Conservation (phyloP, 768 basidiomycete species). For the Hygrophorus pudorinus region DNA sequence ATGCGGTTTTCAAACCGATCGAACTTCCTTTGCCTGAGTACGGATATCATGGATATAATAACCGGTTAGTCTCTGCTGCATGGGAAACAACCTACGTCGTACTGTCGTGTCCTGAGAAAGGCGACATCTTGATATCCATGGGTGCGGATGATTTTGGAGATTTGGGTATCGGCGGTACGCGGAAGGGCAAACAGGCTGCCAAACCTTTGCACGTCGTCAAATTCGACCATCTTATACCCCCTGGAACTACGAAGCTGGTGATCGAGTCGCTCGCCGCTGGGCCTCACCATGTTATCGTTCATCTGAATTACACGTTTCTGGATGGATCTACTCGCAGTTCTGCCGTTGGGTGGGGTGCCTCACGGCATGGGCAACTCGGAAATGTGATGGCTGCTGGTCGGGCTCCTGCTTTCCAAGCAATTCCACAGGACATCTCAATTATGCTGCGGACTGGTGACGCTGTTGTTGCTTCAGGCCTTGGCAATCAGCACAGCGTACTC, state of each 20-base stretch:
- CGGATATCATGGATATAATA: slow-evolving; percentile 28
- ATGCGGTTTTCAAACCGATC: slow-evolving; percentile 38
- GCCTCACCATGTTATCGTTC: slow-evolving; percentile 60
- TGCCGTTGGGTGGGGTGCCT: slow-evolving; percentile 74
- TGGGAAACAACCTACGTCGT: slow-evolving; percentile 85
- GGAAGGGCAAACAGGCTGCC: slow-evolving; percentile 9
- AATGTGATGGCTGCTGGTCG: slow-evolving; percentile 13
- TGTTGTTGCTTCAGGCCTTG: slow-evolving; percentile 26
- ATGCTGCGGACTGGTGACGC: slow-evolving; percentile 17
- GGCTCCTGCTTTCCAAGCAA: slow-evolving; percentile 19
- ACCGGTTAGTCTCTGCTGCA: slow-evolving; percentile 46
- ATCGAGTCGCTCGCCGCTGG: slow-evolving; percentile 49
- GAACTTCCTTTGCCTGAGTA: slow-evolving; percentile 23
- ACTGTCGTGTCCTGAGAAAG: slow-evolving; percentile 29
- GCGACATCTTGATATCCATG: slow-evolving; percentile 62
- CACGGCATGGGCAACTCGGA: slow-evolving; percentile 81
- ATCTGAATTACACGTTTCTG: slow-evolving; percentile 21
- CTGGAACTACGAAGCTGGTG: slow-evolving; percentile 13
- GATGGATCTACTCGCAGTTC: slow-evolving; percentile 16
- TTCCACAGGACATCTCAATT: slow-evolving; percentile 26
- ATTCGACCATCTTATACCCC: slow-evolving; percentile 28
- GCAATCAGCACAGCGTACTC: slow-evolving; percentile 36
- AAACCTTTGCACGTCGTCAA: slow-evolving; percentile 30
- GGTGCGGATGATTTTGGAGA: slow-evolving; percentile 83
- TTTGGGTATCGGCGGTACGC: slow-evolving; percentile 44